Conservation (phyloP, 225 moss, liverwort and hornwort species). For the Pseudoscleropodium purum region DNA sequence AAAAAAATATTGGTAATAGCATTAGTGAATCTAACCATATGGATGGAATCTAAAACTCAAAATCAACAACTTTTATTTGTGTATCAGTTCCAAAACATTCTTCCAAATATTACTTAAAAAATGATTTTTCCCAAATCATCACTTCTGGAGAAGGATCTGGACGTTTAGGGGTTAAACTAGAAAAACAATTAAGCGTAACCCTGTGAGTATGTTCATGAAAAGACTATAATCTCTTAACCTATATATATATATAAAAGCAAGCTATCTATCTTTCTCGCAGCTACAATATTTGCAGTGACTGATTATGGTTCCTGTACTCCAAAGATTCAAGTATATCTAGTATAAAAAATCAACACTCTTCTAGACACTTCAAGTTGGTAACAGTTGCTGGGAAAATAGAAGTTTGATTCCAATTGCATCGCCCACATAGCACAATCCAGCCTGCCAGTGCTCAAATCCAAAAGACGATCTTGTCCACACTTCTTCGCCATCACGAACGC, state of each 20-base stretch:
- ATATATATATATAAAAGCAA: neutral
- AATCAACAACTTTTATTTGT: no score
- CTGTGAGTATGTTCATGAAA: neutral
- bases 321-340: neutral
- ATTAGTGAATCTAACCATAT: no score
- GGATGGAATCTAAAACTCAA: no score
- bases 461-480: neutral
- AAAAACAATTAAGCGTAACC: neutral
- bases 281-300: neutral
- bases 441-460: neutral
- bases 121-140: no score
- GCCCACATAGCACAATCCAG: no score
- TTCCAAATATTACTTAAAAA: no score
- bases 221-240: neutral
- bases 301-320: neutral
- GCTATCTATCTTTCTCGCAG: neutral
- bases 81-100: no score
- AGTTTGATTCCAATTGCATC: neutral
- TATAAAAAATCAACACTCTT: neutral
- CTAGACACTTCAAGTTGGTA: neutral
- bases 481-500: neutral
- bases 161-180: no score
- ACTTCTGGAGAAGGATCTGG: no score
- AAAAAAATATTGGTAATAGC: no score
- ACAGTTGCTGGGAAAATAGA: neutral